Evolutionary conservation across 768 basidiomycete genomes (phyloP), one percentile per base, ranked within the genome.

Genomic region (Hericium erinaceus): DNA sequence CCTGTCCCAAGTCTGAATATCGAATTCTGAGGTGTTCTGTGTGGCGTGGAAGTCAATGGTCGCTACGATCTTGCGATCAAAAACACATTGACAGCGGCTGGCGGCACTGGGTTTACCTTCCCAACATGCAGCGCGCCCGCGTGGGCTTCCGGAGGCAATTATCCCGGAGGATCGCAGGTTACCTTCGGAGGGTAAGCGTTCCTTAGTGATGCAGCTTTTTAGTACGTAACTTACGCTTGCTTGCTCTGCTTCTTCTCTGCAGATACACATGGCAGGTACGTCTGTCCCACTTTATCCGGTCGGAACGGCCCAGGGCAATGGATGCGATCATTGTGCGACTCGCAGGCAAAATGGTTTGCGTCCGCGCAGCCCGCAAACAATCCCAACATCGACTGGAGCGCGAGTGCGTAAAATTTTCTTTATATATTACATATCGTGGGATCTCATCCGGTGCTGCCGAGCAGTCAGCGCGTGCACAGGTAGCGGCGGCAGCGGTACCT

Each of bases 21-120:
- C 24, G 28, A 26, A 41, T 10, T 12, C n/a, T 16, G 50, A 26
- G 37, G 33, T 33, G 38, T 38, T 18, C 22, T 26, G 39, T 52
- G 15, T 38, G 24, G 24, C 37, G 33, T 52, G 22, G 10, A 52
- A 74, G 85, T 73, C 28, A 87, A 87, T 64, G 70, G 73, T 57
- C 77, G 80, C 28, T 87, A 77, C 61, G 83, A 85, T 63, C 66
- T 76, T 15, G 80, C 76, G 6, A 79, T 85, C 59, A 87, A 88
- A 70, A 76, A 78, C 58, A 75, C 80, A 26, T 73, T 87, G 39
- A 68, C 70, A 13, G 78, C 80, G 13, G 80, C 84, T 39, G 84
- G 85, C 50, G 82, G 83, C n/a, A 82, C 80, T 16, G 83, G 84
- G 8, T 87, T 87, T 68, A 80, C 79, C 2, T 86, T 75, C 69